These are phyloP conservation scores for Cystobasidium sp. DNA, from an alignment of 1,284 basidiomycete species.

Conservation along the genomic window DNA sequence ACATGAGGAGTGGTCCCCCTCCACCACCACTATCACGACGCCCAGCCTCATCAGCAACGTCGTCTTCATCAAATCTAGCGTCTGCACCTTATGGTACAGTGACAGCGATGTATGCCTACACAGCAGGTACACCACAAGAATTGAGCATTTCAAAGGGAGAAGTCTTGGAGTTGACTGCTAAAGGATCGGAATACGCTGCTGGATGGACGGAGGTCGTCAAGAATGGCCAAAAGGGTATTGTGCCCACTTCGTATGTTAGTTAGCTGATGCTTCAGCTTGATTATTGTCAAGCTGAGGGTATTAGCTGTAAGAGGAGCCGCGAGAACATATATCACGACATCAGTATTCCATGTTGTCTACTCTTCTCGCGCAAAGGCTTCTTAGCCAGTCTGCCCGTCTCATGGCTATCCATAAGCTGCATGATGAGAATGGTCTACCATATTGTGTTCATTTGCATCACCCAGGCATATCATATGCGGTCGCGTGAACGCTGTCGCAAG, in stretches of 20 bases:
- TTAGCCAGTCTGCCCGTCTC: too few species aligned
- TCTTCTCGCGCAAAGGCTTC: too few species aligned
- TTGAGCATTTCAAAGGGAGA: constrained; percentile 35
- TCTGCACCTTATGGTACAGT: constrained; percentile 30
- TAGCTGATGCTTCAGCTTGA: neutral
- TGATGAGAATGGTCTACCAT: too few species aligned
- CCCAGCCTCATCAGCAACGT: constrained; percentile 34
- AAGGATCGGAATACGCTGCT: constrained; percentile 24
- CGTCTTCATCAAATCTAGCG: constrained; percentile 11
- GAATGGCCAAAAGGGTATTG: constrained; percentile 36
- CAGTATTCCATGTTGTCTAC: too few species aligned
- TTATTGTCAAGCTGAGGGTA: neutral
- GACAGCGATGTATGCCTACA: constrained; percentile 32
- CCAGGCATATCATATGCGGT: too few species aligned
- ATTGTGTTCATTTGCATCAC: too few species aligned
- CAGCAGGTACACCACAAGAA: constrained; percentile 20
- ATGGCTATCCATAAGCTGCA: too few species aligned
- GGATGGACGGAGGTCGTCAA: constrained; percentile 40
- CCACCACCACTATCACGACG: constrained; percentile 35
- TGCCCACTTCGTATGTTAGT: constrained; percentile 34
- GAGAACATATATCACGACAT: too few species aligned
- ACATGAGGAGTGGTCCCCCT: constrained; percentile 63
- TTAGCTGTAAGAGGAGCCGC: too few species aligned
- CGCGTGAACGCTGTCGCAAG: too few species aligned
- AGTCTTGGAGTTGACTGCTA: constrained; percentile 29